Evolutionary conservation across 2,329 filamentous ascomycete species (phyloP).

Genomic region (Paecilomyces formosus): DNA sequence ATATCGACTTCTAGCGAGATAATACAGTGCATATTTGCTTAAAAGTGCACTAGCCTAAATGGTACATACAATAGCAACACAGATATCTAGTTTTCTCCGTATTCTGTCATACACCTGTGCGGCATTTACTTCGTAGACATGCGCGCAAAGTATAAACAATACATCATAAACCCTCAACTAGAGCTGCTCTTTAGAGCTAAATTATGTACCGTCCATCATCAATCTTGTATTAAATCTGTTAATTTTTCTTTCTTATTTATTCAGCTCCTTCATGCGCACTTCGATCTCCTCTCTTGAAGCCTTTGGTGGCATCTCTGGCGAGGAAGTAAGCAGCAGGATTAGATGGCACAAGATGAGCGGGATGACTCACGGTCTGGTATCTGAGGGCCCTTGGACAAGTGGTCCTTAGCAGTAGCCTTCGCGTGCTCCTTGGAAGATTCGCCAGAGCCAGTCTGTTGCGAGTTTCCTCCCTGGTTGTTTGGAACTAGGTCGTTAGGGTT

Average conservation of each 20-base stretch:
- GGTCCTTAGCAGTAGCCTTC: constrained; percentile 26
- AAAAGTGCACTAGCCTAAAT: too few species aligned
- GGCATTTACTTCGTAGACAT: too few species aligned
- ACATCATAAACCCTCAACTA: neutral
- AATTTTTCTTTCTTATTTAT: constrained; percentile 39
- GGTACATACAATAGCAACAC: too few species aligned
- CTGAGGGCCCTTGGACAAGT: constrained; percentile 38
- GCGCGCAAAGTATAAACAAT: neutral
- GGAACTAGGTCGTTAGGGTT: neutral
- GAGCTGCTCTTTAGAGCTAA: neutral
- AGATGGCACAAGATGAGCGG: constrained; percentile 3
- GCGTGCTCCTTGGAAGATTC: constrained; percentile 28
- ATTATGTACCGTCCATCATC: neutral
- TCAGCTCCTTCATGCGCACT: constrained; percentile 58
- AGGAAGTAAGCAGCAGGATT: constrained; percentile 1
- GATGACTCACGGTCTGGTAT: constrained; percentile 32
- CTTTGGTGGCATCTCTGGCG: constrained; percentile 33
- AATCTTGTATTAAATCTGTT: neutral
- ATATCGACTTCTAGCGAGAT: too few species aligned
- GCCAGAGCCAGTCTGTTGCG: constrained; percentile 18
- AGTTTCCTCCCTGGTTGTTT: neutral
- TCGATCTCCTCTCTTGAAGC: constrained; percentile 58
- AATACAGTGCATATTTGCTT: too few species aligned
- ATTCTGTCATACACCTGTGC: too few species aligned
- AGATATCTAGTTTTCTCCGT: too few species aligned